phyloP scores from a whole-genome alignment of 345 rosid genomes.

The Gynandropsis gynandra region DNA sequence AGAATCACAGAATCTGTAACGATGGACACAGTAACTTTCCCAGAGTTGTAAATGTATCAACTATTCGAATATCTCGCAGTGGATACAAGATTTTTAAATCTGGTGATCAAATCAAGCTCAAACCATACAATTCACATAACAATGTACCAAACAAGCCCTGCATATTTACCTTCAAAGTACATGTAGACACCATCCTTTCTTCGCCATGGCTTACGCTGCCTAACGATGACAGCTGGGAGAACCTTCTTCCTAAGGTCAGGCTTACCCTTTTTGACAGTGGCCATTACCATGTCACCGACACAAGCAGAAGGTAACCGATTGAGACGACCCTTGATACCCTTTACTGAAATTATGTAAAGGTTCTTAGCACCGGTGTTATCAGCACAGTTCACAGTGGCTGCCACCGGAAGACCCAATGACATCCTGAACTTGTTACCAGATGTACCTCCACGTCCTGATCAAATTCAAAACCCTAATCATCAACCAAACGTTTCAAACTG shows the following conservation, averaged over 20 bases:
- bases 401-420: slow-evolving; percentile 96
- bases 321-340: slow-evolving; percentile 87
- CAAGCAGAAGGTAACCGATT: slow-evolving; percentile 90
- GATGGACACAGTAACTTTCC: slow-evolving; percentile 36
- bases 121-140: background rate
- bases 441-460: slow-evolving; percentile 80
- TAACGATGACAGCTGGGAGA: slow-evolving; percentile 87
- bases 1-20: slow-evolving; percentile 33
- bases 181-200: slow-evolving; percentile 95
- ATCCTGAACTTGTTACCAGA: slow-evolving; percentile 95
- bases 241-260: slow-evolving; percentile 96
- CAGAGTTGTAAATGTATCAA: slow-evolving; percentile 53
- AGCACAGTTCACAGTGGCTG: slow-evolving; percentile 94
- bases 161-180: slow-evolving; percentile 68
- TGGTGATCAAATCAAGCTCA: slow-evolving; percentile 20
- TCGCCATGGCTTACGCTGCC: slow-evolving; percentile 97
- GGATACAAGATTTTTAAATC: slow-evolving; percentile 48
- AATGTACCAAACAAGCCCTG: background rate
- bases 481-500: background rate
- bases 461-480: background rate
- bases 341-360: slow-evolving; percentile 87
- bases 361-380: slow-evolving; percentile 96
- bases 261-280: slow-evolving; percentile 89
- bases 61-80: slow-evolving; percentile 18
- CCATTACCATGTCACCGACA: slow-evolving; percentile 97